A percentile compares a stretch with the other conserved stretches of the same genome.
These are phyloP conservation scores for Lecanicillium sp. DNA, from an alignment of 2,329 filamentous ascomycete species.

Conservation along the genomic window DNA sequence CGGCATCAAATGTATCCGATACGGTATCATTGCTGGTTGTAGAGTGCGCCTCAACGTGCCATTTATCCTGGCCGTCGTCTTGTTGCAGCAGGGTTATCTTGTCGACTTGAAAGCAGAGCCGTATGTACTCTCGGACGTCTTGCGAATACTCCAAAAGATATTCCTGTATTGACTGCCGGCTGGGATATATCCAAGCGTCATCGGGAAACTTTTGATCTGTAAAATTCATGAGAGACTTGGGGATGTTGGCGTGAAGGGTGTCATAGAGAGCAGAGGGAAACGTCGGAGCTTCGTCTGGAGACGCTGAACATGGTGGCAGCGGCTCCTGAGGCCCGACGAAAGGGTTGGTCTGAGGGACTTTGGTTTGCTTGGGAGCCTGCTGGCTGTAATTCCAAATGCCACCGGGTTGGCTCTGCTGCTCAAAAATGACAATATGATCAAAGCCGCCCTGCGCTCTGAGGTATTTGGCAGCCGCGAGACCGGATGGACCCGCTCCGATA, in stretches of 20 bases:
- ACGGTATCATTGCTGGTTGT: slow-evolving; percentile 16
- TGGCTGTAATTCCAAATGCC: slow-evolving; percentile 66
- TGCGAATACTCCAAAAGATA: slow-evolving; percentile 60
- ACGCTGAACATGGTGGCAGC: slow-evolving; percentile 34
- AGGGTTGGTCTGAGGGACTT: slow-evolving; percentile 14
- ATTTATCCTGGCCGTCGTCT: slow-evolving; percentile 21
- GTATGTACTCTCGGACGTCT: slow-evolving; percentile 49
- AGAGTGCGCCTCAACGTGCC: slow-evolving; percentile 37
- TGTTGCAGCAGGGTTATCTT: slow-evolving; percentile 19
- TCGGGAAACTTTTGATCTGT: slow-evolving; percentile 52
- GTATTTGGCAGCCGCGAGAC: slow-evolving; percentile 41
- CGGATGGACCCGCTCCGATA: no score
- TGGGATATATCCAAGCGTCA: slow-evolving; percentile 58
- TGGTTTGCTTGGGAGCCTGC: slow-evolving; percentile 16
- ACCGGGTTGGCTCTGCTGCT: slow-evolving; percentile 57
- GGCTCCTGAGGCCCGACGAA: slow-evolving; percentile 21
- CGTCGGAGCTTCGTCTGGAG: slow-evolving; percentile 19
- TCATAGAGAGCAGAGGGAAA: slow-evolving; percentile 58
- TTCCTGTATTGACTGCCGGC: slow-evolving; percentile 51
- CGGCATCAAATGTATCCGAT: slow-evolving; percentile 46
- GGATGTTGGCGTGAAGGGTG: slow-evolving; percentile 67
- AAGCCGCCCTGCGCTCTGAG: slow-evolving; percentile 57
- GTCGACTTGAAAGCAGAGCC: slow-evolving; percentile 56
- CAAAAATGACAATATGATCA: slow-evolving; percentile 57
- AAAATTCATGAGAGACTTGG: slow-evolving; percentile 62